Conservation (phyloP, 2,329 filamentous ascomycete genomes). For the Aspergillus glaucus region DNA sequence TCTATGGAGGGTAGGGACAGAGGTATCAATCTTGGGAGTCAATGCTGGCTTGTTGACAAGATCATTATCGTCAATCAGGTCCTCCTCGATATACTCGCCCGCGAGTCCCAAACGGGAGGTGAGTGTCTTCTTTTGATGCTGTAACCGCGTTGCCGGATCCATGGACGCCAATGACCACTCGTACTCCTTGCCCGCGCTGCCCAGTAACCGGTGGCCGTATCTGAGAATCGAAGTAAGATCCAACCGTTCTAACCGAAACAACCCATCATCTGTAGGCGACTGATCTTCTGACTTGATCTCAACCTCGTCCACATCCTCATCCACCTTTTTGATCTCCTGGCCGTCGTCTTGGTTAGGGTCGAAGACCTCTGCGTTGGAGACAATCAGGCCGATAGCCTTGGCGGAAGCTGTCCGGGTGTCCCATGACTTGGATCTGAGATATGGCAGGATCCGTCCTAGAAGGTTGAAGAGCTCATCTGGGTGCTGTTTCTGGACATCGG, state of each 20-base stretch:
- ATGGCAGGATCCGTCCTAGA: constrained; percentile 87
- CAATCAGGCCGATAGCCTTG: constrained; percentile 89
- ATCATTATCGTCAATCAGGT: constrained; percentile 63
- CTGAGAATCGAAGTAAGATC: constrained; percentile 75
- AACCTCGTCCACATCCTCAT: constrained; percentile 46
- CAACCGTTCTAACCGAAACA: constrained; percentile 66
- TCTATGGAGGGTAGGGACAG: constrained; percentile 34
- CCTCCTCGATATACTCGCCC: constrained; percentile 78
- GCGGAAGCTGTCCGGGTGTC: constrained; percentile 90
- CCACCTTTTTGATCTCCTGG: constrained; percentile 39
- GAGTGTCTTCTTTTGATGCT: constrained; percentile 85
- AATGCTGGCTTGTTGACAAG: constrained; percentile 43
- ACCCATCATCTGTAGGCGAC: constrained; percentile 46
- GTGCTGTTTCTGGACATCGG: constrained; percentile 96
- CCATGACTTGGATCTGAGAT: constrained; percentile 92
- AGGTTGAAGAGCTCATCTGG: constrained; percentile 97
- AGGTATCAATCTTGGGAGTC: constrained; percentile 47
- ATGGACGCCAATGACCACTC: constrained; percentile 78
- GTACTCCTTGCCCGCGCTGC: constrained; percentile 72
- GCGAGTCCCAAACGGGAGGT: constrained; percentile 73
- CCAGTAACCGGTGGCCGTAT: constrained; percentile 75
- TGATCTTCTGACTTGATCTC: constrained; percentile 35
- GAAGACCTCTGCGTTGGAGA: constrained; percentile 78
- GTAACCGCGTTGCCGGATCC: constrained; percentile 72
- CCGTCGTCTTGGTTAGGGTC: constrained; percentile 78